Percentiles rank a stretch among this genome's conserved stretches.
Conservation (phyloP, 108 stramenopile species). For the Nitzschia sp. region DNA sequence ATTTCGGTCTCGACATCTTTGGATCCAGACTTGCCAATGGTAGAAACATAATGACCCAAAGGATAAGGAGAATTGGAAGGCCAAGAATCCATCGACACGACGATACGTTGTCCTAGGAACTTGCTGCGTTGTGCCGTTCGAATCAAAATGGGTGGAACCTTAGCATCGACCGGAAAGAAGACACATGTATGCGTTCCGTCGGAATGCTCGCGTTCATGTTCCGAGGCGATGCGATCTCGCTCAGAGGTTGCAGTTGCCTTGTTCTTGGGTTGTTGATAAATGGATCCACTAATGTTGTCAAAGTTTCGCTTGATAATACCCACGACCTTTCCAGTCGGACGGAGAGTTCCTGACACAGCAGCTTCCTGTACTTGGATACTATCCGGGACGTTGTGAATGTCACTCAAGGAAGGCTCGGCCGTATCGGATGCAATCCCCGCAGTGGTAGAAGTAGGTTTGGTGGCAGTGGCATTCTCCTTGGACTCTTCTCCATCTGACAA, state of each 20-base stretch:
- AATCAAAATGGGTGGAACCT: slow-evolving; percentile 79
- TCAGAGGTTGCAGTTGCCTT: slow-evolving; percentile 42
- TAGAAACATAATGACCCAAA: slow-evolving; percentile 90
- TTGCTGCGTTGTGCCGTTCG: slow-evolving; percentile 77
- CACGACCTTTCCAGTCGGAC: slow-evolving; percentile 84
- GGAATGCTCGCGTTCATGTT: slow-evolving; percentile 68
- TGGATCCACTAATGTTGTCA: slow-evolving; percentile 70
- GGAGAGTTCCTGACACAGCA: slow-evolving; percentile 25
- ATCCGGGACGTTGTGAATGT: slow-evolving; percentile 65
- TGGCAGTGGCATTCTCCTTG: slow-evolving; percentile 15
- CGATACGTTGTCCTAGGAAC: slow-evolving; percentile 73
- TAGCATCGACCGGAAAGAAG: slow-evolving; percentile 90
- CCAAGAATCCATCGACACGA: slow-evolving; percentile 92
- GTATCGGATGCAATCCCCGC: slow-evolving; percentile 70
- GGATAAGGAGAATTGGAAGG: slow-evolving; percentile 84
- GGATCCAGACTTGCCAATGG: slow-evolving; percentile 85
- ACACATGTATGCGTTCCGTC: slow-evolving; percentile 81
- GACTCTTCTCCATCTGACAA: slow-evolving; percentile 30
- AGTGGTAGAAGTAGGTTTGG: too few relatives aligned
- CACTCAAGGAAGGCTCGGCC: slow-evolving; percentile 62
- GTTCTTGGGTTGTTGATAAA: slow-evolving; percentile 36
- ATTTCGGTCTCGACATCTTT: slow-evolving; percentile 96
- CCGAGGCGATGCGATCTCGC: slow-evolving; percentile 75
- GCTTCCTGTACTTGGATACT: slow-evolving; percentile 36
- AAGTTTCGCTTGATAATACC: slow-evolving; percentile 88